A percentile compares a stretch with the other conserved stretches of the same genome.
phyloP scores from a whole-genome alignment of 2,329 filamentous ascomycete genomes.

The Diaporthe eres region DNA sequence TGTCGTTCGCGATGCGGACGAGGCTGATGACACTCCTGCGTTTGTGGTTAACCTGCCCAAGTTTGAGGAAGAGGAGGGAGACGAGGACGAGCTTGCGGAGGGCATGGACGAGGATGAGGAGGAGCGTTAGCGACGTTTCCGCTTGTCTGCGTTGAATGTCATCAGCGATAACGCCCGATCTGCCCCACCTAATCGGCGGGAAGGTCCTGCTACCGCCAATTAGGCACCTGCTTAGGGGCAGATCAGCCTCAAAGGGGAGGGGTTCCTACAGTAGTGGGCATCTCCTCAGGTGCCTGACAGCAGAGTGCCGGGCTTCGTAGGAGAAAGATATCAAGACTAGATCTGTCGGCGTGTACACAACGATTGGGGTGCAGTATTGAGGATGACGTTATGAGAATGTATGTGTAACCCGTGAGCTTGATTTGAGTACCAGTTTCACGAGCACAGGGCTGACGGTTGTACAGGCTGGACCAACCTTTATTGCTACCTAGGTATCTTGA shows the following conservation, averaged over 20 bases:
- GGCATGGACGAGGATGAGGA: slow-evolving; percentile 26
- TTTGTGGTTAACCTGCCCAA: slow-evolving; percentile 63
- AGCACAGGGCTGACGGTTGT: background rate
- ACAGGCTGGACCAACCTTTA: background rate
- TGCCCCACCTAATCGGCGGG: background rate
- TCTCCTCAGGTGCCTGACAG: background rate
- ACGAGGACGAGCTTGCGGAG: slow-evolving; percentile 44
- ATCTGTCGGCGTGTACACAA: too few species aligned
- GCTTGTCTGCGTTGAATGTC: too few species aligned
- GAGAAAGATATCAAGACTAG: background rate
- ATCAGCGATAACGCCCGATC: background rate
- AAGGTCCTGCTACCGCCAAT: background rate
- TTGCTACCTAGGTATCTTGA: background rate
- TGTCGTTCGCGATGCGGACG: slow-evolving; percentile 56
- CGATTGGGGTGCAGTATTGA: background rate
- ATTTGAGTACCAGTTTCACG: background rate
- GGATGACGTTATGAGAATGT: background rate
- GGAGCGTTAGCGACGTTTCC: background rate
- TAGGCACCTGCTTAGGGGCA: background rate
- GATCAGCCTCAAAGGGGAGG: background rate
- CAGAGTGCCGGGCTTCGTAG: background rate
- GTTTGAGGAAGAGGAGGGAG: slow-evolving; percentile 59
- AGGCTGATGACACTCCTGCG: slow-evolving; percentile 53
- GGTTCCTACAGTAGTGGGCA: background rate
- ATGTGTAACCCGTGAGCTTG: background rate